Conservation (phyloP, 768 basidiomycete species). For the Galerina sulciceps region DNA sequence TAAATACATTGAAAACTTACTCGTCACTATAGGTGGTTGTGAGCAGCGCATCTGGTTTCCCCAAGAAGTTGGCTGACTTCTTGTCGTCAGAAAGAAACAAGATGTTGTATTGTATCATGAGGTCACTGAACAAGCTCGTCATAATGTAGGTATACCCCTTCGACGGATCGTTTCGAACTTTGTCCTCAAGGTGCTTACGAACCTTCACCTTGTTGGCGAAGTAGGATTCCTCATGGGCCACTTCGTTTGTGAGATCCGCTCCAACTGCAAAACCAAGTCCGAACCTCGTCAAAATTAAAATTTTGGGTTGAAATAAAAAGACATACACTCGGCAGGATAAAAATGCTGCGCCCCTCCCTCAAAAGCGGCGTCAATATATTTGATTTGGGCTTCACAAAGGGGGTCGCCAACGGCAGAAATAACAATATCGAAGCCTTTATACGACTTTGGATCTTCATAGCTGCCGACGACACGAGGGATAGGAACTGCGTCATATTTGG, state of each 20-base stretch:
- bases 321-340: slow-evolving; percentile 11
- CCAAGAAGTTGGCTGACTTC: slow-evolving; percentile 9
- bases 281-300: background rate
- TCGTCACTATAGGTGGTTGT: slow-evolving; percentile 10
- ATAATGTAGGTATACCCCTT: slow-evolving; percentile 11
- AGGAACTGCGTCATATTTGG: slow-evolving; percentile 11
- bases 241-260: background rate
- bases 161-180: slow-evolving; percentile 2
- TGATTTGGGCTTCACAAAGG: slow-evolving; percentile 1
- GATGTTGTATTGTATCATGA: slow-evolving; percentile 4
- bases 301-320: background rate
- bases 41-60: slow-evolving; percentile 1
- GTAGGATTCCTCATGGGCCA: background rate
- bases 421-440: slow-evolving; percentile 11
- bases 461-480: slow-evolving; percentile 4
- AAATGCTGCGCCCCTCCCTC: slow-evolving; percentile 11
- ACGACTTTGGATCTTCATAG: slow-evolving; percentile 5
- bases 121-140: slow-evolving; percentile 7
- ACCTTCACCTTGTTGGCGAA: slow-evolving; percentile 4
- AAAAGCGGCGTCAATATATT: slow-evolving; percentile 12
- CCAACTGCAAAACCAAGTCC: background rate
- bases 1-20: background rate
- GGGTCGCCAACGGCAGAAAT: slow-evolving; percentile 1
- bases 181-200: slow-evolving; percentile 6
- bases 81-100: slow-evolving; percentile 8